Conservation (phyloP, 2,329 filamentous ascomycete genomes). For the Ophiostoma piceae region DNA sequence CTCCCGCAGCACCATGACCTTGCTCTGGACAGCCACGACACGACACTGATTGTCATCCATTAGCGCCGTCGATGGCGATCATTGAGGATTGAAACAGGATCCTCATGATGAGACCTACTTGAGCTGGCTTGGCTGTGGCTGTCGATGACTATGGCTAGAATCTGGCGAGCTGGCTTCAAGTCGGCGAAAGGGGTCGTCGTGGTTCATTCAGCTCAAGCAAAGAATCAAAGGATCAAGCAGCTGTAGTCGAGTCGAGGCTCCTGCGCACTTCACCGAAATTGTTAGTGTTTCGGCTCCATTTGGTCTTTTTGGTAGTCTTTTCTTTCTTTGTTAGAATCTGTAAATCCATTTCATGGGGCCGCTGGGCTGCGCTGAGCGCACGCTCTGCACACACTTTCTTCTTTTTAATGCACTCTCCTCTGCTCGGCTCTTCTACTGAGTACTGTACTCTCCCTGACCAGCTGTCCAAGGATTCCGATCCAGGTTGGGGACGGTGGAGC, state of each 20-base stretch:
- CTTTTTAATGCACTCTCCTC: too few species aligned
- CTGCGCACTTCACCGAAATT: slow-evolving; percentile 1
- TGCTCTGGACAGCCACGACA: not conserved
- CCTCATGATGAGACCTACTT: not conserved
- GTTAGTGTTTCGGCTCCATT: not conserved
- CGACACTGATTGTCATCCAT: too few species aligned
- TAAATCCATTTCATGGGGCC: slow-evolving; percentile 1
- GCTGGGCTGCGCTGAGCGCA: not conserved
- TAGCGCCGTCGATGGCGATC: not conserved
- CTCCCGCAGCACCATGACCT: not conserved
- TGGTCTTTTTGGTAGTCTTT: not conserved
- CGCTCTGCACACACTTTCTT: not conserved
- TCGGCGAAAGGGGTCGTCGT: not conserved
- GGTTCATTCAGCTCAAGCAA: not conserved
- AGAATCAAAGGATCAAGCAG: not conserved
- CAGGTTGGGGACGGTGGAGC: not conserved
- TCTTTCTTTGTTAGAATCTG: not conserved
- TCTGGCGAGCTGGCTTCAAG: too few species aligned
- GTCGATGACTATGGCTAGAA: not conserved
- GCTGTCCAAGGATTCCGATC: slow-evolving; percentile 2
- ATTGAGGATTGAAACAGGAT: not conserved
- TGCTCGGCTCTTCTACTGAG: not conserved
- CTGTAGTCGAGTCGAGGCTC: not conserved
- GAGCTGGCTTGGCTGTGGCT: too few species aligned
- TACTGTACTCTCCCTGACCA: not conserved